These are phyloP conservation scores for Lathyrus aphaca DNA, from an alignment of 306 rosid species.

Conservation along the genomic window DNA sequence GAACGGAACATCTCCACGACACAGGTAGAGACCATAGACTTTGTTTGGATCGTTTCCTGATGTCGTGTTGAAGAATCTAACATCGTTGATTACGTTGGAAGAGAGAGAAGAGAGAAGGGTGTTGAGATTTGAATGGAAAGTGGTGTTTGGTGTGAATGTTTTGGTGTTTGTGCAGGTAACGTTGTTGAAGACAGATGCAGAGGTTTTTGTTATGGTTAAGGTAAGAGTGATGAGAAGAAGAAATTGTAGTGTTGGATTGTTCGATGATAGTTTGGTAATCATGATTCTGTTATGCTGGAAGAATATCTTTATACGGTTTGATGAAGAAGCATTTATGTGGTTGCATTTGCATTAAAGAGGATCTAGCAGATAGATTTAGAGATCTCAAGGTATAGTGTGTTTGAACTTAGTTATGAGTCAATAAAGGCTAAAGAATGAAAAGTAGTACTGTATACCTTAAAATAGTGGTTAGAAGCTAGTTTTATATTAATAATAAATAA, in stretches of 20 bases:
- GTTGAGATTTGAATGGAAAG: slow-evolving; percentile 44
- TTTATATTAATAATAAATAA: neutral
- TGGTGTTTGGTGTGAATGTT: slow-evolving; percentile 44
- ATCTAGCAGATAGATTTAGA: neutral
- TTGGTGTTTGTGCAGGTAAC: slow-evolving; percentile 43
- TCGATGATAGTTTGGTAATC: neutral
- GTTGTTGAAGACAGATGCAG: slow-evolving; percentile 50
- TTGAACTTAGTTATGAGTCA: slow-evolving; percentile 22
- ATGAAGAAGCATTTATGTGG: neutral
- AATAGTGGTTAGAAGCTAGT: neutral
- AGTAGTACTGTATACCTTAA: neutral
- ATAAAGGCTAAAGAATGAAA: neutral
- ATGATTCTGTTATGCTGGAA: slow-evolving; percentile 32
- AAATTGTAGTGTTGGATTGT: neutral
- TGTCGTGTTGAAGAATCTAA: slow-evolving; percentile 51
- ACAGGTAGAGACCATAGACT: slow-evolving; percentile 53
- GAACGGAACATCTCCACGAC: slow-evolving; percentile 49
- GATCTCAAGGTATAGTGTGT: neutral
- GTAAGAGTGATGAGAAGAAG: neutral
- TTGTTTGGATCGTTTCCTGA: neutral
- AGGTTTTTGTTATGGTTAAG: slow-evolving; percentile 23
- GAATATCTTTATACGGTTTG: neutral
- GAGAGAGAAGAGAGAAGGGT: slow-evolving; percentile 47
- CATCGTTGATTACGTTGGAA: slow-evolving; percentile 38
- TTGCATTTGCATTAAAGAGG: neutral